A percentile compares a stretch with the other conserved stretches of the same genome.
These are phyloP conservation scores for Durusdinium trenchii DNA, from an alignment of 73 alveolate species.

Conservation along the genomic window DNA sequence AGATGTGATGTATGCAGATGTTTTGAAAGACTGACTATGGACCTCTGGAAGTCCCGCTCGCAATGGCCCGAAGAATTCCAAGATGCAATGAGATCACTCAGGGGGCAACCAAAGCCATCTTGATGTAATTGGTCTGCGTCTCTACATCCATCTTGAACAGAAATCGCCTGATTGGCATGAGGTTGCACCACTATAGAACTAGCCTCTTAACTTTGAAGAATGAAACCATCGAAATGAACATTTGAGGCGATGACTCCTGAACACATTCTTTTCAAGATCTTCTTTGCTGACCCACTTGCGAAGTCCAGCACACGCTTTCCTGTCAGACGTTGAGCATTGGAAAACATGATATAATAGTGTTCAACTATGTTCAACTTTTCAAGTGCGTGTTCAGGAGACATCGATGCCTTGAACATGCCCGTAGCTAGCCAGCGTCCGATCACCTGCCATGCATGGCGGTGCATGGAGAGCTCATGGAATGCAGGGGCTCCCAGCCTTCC, in stretches of 20 bases:
- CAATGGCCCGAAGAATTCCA: background rate
- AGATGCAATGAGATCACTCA: background rate
- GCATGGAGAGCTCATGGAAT: too few species aligned
- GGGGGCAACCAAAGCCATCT: background rate
- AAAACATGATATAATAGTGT: too few species aligned
- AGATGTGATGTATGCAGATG: too few species aligned
- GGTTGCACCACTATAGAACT: background rate
- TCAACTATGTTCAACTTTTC: too few species aligned
- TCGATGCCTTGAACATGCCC: too few species aligned
- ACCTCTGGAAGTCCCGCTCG: slow-evolving; percentile 33
- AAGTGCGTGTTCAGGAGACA: too few species aligned
- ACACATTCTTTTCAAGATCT: background rate
- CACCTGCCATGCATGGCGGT: too few species aligned
- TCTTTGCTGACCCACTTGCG: background rate
- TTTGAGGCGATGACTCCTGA: background rate
- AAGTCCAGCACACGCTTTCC: background rate
- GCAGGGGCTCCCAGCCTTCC: too few species aligned
- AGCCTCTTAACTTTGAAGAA: too few species aligned
- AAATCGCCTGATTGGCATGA: background rate
- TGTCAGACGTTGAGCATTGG: too few species aligned
- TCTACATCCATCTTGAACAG: background rate
- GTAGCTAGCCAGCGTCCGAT: too few species aligned
- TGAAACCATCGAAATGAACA: background rate
- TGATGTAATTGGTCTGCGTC: background rate
- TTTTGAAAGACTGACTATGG: too few species aligned